Conservation (phyloP, 176 grass and related monocot genomes). For the Elymus sibiricus region DNA sequence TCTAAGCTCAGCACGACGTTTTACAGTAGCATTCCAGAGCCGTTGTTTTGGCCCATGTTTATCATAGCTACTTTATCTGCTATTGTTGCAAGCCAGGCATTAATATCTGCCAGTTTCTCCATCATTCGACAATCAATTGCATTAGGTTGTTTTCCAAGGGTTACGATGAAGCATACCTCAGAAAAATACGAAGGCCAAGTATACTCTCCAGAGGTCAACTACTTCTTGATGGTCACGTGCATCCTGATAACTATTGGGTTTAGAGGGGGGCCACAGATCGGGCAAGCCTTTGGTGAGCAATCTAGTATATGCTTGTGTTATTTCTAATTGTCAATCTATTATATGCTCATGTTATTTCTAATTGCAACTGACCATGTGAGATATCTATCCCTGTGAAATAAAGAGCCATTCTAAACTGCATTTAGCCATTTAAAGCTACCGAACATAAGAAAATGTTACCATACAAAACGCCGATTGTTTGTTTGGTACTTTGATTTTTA, state of each 20-base stretch:
- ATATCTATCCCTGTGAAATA: neutral
- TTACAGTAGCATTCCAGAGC: slow-evolving; percentile 63
- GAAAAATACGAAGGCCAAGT: slow-evolving; percentile 70
- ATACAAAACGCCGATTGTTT: neutral
- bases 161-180: slow-evolving; percentile 82
- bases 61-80: slow-evolving; percentile 60
- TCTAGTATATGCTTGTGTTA: neutral
- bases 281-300: slow-evolving; percentile 74
- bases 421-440: neutral
- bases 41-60: slow-evolving; percentile 83
- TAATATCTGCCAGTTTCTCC: slow-evolving; percentile 83
- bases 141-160: slow-evolving; percentile 81
- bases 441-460: neutral
- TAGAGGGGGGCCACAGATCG: slow-evolving; percentile 73
- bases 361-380: neutral
- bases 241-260: slow-evolving; percentile 67
- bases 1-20: slow-evolving; percentile 56
- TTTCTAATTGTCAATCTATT: slow-evolving; percentile 4
- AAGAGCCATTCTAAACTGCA: neutral
- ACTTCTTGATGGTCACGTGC: slow-evolving; percentile 70
- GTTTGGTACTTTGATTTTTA: too few species aligned
- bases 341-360: neutral
- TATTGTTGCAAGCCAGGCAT: slow-evolving; percentile 71
- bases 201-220: slow-evolving; percentile 74
- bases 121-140: slow-evolving; percentile 79